phyloP scores from a whole-genome alignment of 2,329 filamentous ascomycete genomes.

The Ophiostoma perfectum region DNA sequence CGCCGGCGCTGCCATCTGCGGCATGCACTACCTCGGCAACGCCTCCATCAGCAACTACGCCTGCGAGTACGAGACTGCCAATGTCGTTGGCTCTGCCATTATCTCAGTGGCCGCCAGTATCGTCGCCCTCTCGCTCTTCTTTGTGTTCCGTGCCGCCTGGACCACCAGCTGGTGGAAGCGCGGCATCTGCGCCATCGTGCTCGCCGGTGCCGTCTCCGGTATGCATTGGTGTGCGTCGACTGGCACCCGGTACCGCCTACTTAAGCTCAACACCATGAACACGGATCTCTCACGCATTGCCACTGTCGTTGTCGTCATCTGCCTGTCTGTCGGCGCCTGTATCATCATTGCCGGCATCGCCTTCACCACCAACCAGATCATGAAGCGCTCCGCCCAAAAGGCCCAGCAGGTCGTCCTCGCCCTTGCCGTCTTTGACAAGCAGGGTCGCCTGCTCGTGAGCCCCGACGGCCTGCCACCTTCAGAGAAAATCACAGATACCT shows the following conservation, averaged over 20 bases:
- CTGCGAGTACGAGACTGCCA: slow-evolving; percentile 54
- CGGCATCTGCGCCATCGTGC: slow-evolving; percentile 56
- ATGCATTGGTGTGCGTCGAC: slow-evolving; percentile 82
- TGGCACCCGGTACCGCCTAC: slow-evolving; percentile 62
- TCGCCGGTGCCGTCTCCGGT: slow-evolving; percentile 70
- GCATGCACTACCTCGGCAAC: slow-evolving; percentile 87
- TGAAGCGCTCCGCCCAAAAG: slow-evolving; percentile 50
- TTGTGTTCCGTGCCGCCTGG: slow-evolving; percentile 70
- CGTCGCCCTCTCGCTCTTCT: slow-evolving; percentile 68
- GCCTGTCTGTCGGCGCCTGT: slow-evolving; percentile 60
- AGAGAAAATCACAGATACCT: slow-evolving; percentile 73
- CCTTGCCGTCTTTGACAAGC: slow-evolving; percentile 61
- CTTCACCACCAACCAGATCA: slow-evolving; percentile 49
- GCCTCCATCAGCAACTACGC: slow-evolving; percentile 72
- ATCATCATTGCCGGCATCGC: slow-evolving; percentile 53
- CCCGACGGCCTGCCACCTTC: slow-evolving; percentile 64
- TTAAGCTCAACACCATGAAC: slow-evolving; percentile 39
- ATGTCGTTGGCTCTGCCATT: slow-evolving; percentile 62
- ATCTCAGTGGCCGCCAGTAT: slow-evolving; percentile 70
- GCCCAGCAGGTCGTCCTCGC: slow-evolving; percentile 57
- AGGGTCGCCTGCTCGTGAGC: slow-evolving; percentile 62
- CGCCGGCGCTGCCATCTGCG: slow-evolving; percentile 69
- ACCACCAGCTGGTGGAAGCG: slow-evolving; percentile 74
- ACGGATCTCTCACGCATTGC: slow-evolving; percentile 51
- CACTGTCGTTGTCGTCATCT: slow-evolving; percentile 68